Evolutionary conservation across 495 filamentous ascomycete genomes (phyloP).

Genomic region (Poronia punctata): DNA sequence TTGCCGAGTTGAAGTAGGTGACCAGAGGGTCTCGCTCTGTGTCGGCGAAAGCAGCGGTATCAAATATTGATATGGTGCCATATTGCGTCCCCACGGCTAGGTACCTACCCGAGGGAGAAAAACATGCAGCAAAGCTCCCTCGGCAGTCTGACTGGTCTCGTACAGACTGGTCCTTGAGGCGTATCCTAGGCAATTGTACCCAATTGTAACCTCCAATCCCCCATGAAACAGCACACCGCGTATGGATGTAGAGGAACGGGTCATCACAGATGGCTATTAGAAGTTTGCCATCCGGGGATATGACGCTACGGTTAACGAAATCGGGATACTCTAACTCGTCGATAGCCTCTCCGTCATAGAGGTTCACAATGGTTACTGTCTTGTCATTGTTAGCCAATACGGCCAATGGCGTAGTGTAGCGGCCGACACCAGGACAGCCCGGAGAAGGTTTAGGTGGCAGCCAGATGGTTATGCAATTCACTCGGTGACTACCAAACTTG

Average conservation of each 20-base stretch:
- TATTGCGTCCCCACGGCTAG: conserved; percentile 53
- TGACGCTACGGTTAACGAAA: conserved; percentile 83
- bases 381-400: conserved; percentile 76
- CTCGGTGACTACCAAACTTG: conserved; percentile 40
- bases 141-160: conserved; percentile 40
- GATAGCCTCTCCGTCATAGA: conserved; percentile 44
- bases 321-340: conserved; percentile 65
- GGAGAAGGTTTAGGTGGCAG: conserved; percentile 28
- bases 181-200: conserved; percentile 33
- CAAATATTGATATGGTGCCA: conserved; percentile 48
- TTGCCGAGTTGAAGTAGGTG: conserved; percentile 47
- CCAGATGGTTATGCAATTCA: conserved; percentile 54
- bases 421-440: conserved; percentile 16
- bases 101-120: conserved; percentile 44
- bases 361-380: conserved; percentile 70
- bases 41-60: conserved; percentile 30
- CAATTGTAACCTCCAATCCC: conserved; percentile 32
- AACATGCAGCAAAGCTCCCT: conserved; percentile 50
- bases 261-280: conserved; percentile 83
- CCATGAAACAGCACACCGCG: conserved; percentile 24
- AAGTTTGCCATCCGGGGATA: conserved; percentile 79
- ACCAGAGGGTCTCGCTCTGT: conserved; percentile 33
- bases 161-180: conserved; percentile 41
- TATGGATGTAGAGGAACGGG: conserved; percentile 74
- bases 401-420: conserved; percentile 40